Percentiles rank a stretch among this genome's conserved stretches.
These are phyloP conservation scores for Kandelia obovata DNA, from an alignment of 345 rosid genomes.

Conservation along the genomic window DNA sequence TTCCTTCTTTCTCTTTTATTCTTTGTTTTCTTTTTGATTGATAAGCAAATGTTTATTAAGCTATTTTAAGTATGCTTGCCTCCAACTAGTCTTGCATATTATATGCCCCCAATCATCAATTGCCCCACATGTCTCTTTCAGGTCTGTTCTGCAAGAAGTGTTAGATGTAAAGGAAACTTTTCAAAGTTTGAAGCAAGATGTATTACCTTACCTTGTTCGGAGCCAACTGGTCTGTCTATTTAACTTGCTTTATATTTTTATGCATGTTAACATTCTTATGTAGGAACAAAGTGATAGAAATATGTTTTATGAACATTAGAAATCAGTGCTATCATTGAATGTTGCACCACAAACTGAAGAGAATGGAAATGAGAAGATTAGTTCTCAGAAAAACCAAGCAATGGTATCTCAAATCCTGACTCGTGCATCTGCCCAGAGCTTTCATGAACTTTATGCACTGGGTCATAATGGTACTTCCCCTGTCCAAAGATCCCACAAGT, in stretches of 20 bases:
- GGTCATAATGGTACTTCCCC: slow-evolving; percentile 36
- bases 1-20: background rate
- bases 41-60: background rate
- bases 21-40: background rate
- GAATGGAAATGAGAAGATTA: slow-evolving; percentile 58
- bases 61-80: slow-evolving; percentile 6
- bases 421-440: slow-evolving; percentile 69
- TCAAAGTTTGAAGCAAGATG: slow-evolving; percentile 77
- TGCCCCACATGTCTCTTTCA: slow-evolving; percentile 23
- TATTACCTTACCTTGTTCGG: slow-evolving; percentile 86
- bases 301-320: slow-evolving; percentile 36
- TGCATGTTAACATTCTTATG: background rate
- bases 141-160: slow-evolving; percentile 76
- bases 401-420: slow-evolving; percentile 58
- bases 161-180: slow-evolving; percentile 63
- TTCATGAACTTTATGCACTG: slow-evolving; percentile 54
- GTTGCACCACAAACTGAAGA: slow-evolving; percentile 55
- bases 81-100: slow-evolving; percentile 8
- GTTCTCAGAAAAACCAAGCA: slow-evolving; percentile 49
- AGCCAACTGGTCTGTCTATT: slow-evolving; percentile 83
- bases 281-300: slow-evolving; percentile 5
- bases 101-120: background rate
- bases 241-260: slow-evolving; percentile 13
- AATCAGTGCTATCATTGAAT: slow-evolving; percentile 52
- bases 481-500: slow-evolving; percentile 64